Base-by-base conservation (phyloP, 2,329 filamentous ascomycete species). In the Botrytis elliptica region DNA sequence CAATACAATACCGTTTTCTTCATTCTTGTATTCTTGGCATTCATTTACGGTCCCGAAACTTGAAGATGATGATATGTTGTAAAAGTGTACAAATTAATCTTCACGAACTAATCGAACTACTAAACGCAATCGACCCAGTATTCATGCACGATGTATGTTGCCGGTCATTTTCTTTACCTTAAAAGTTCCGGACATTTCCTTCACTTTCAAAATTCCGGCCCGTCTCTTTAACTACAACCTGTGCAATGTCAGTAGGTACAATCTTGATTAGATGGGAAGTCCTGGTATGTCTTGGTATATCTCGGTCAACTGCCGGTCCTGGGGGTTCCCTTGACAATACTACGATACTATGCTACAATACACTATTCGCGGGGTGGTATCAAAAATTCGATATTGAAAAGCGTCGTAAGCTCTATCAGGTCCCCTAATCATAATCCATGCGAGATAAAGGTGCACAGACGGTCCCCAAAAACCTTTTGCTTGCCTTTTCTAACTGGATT, bases 351-450 rank as follows among this genome's bases (percentile, higher is more conserved):
- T 9, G 29, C 52, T 57, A 57, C n/a, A 16, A 9, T 57, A 18
- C 52, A 57, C 69, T 52, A 5, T 71, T 52, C 29, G 57, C 59
- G 22, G 68, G n/a, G 40, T 44, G 16, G 57, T n/a, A 44, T 12
- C 33, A 57, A 29, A 18, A 18, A 29, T 18, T 18, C 57, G 18
- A 38, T 42, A 40, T 20, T 52, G 36, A 68, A 57, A 55, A 57
- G 49, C 60, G 38, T 57, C 60, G 69, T 71, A 40, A 63, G 69
- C 69, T 71, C 33, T 40, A 29, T 57, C 44, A 52, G 22, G 55
- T 29, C 16, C 46, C 36, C 8, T 29, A 36, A 52, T 40, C n/a
- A 29, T 55, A 12, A 52, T 12, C 18, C 46, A n/a, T 68, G 36
- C 33, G 42, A 46, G 42, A 36, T 20, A 29, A 29, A 52, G 57